Conservation (phyloP, 1,284 basidiomycete genomes). For the Chiua sp. region DNA sequence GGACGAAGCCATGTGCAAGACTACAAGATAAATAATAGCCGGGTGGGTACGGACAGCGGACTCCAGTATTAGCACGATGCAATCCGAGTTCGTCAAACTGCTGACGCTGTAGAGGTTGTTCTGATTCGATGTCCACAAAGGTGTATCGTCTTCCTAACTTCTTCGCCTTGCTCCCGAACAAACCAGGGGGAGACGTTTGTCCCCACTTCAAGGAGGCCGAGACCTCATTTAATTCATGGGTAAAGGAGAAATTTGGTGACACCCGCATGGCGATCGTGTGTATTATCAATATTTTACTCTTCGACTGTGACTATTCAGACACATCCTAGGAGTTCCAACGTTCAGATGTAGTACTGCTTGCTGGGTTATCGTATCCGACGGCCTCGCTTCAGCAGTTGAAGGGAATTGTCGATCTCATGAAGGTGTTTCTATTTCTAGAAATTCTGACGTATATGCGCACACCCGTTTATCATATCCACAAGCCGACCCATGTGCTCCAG, state of each 20-base stretch:
- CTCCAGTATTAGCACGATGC: too few relatives aligned
- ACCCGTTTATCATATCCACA: neutral
- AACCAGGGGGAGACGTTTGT: constrained; percentile 34
- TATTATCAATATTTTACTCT: neutral
- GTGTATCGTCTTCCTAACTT: constrained; percentile 31
- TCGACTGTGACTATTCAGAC: too few relatives aligned
- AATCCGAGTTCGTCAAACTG: too few relatives aligned
- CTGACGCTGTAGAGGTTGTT: too few relatives aligned
- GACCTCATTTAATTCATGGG: constrained; percentile 28
- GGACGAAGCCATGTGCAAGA: too few relatives aligned
- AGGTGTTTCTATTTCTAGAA: constrained; percentile 36
- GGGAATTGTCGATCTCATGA: constrained; percentile 37
- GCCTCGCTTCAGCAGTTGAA: constrained; percentile 28
- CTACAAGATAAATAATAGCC: too few relatives aligned
- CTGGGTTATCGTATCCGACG: constrained; percentile 28
- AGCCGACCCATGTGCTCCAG: constrained; percentile 9
- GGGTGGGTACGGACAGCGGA: too few relatives aligned
- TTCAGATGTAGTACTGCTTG: constrained; percentile 34
- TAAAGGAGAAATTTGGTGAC: constrained; percentile 27
- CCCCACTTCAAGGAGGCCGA: constrained; percentile 30
- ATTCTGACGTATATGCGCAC: constrained; percentile 29
- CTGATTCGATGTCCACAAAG: neutral
- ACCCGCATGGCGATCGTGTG: constrained; percentile 25
- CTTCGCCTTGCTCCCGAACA: constrained; percentile 29
- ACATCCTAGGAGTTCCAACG: constrained; percentile 31